Evolutionary conservation across 495 filamentous ascomycete genomes (phyloP), one percentile per base, ranked within the genome.

Genomic region (Annulohypoxylon stygium): DNA sequence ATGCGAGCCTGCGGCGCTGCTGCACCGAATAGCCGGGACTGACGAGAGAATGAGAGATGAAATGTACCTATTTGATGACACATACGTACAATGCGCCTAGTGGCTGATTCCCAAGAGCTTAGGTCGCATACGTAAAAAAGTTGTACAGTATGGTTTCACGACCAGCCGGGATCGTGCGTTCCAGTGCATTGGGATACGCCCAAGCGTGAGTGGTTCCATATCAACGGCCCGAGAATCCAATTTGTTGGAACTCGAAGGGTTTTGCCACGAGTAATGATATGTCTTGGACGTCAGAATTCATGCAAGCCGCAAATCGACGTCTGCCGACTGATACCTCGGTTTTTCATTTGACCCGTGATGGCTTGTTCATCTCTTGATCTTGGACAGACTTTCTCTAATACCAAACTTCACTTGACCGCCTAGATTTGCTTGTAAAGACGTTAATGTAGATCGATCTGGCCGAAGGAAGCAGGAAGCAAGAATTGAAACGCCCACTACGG

Each of bases 61-160:
- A 39, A 57, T 43, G 64, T 39, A 39, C 14, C 14, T 58, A 67
- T 61, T 62, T 59, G 57, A 75, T 68, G 67, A 75, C 72, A 75
- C 67, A 75, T 67, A 66, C 51, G 36, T 51, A 63, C 47, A 20
- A 62, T 37, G 63, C 25, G 45, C 45, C 67, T 59, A 66, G 62
- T 69, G 71, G 67, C 67, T 74, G 67, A 74, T 43, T 60, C 59
- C 72, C 60, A 64, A 71, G 54, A 34, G 23, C 50, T 69, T 51
- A 74, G 58, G 67, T 64, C 59, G 61, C 66, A 74, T 61, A 70
- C 41, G 59, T 63, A 66, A 26, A 66, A 66, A 66, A 23, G 67
- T 74, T 30, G 64, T 71, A 75, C 72, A 64, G 72, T 75, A 67
- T 75, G 72, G 72, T 75, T 75, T 75, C 72, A 75, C 72, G 72